phyloP scores from a whole-genome alignment of 1,284 basidiomycete species.

The Malassezia sp. region DNA sequence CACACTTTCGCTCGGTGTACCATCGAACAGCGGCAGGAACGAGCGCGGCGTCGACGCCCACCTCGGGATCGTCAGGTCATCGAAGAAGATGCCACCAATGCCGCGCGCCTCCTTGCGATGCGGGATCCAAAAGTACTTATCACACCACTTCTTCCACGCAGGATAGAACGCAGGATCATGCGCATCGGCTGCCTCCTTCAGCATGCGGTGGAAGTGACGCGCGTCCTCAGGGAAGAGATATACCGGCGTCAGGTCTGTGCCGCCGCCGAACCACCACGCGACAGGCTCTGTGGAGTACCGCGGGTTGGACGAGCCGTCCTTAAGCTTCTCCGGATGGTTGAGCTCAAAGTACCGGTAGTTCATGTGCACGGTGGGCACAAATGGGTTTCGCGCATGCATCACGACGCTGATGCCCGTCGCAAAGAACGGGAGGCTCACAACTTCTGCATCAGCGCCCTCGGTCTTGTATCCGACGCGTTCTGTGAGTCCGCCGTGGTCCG shows the following conservation, averaged over 20 bases:
- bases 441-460: conserved; percentile 52
- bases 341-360: conserved; percentile 95
- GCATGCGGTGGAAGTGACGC: conserved; percentile 68
- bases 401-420: conserved; percentile 84
- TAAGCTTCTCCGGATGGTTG: conserved; percentile 38
- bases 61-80: conserved; percentile 49
- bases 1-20: conserved; percentile 14
- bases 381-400: conserved; percentile 81
- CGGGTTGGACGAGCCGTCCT: conserved; percentile 41
- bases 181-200: conserved; percentile 66
- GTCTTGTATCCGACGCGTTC: conserved; percentile 36
- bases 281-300: conserved; percentile 48
- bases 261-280: conserved; percentile 98
- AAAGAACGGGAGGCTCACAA: conserved; percentile 70
- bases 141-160: conserved; percentile 88
- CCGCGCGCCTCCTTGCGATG: conserved; percentile 83
- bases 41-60: conserved; percentile 12
- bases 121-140: conserved; percentile 89
- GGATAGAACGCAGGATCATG: conserved; percentile 64
- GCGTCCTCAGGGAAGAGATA: conserved; percentile 84
- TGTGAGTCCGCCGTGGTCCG: conserved; percentile 62
- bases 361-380: conserved; percentile 67
- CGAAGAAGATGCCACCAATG: conserved; percentile 91
- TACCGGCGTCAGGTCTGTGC: conserved; percentile 86
- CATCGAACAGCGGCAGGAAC: conserved; percentile 33